Percentiles rank a stretch among this genome's conserved stretches.
Conservation (phyloP, 2,329 filamentous ascomycete genomes). For the Diaporthe longicolla region DNA sequence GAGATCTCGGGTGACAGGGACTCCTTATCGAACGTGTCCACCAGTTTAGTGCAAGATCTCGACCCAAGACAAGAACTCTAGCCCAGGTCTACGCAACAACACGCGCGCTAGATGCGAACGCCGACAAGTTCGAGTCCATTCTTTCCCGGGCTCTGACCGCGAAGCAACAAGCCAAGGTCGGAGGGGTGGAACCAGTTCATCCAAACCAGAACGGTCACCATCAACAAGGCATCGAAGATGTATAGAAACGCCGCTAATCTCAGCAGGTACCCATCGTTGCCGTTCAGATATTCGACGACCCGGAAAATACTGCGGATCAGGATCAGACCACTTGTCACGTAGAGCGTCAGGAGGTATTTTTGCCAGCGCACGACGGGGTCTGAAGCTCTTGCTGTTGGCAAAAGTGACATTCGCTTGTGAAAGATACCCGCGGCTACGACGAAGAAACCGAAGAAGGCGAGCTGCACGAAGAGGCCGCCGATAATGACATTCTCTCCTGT, state of each 20-base stretch:
- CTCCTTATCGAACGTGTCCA: no score
- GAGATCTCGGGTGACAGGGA: no score
- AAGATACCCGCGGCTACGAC: slow-evolving; percentile 61
- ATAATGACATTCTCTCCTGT: slow-evolving; percentile 61
- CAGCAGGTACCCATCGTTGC: slow-evolving; percentile 59
- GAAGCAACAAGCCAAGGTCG: slow-evolving; percentile 32
- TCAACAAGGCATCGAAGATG: slow-evolving; percentile 57
- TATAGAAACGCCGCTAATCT: slow-evolving; percentile 61
- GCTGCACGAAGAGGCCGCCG: slow-evolving; percentile 63
- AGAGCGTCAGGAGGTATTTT: slow-evolving; percentile 41
- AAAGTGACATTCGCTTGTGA: slow-evolving; percentile 57
- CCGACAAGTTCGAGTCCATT: neutral
- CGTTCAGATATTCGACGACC: slow-evolving; percentile 62
- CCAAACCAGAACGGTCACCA: slow-evolving; percentile 40
- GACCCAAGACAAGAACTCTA: neutral
- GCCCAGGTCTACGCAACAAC: neutral
- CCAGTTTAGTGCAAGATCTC: neutral
- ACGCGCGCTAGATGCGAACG: neutral
- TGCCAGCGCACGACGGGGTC: slow-evolving; percentile 44
- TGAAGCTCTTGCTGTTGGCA: slow-evolving; percentile 49
- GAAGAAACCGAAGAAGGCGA: slow-evolving; percentile 66
- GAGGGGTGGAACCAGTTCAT: slow-evolving; percentile 32
- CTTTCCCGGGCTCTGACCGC: slow-evolving; percentile 13
- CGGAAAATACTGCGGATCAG: slow-evolving; percentile 63
- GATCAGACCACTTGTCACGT: slow-evolving; percentile 55